Evolutionary conservation across 2,329 filamentous ascomycete genomes (phyloP), one percentile per base, ranked within the genome.

Genomic region (Aspergillus brasiliensis): DNA sequence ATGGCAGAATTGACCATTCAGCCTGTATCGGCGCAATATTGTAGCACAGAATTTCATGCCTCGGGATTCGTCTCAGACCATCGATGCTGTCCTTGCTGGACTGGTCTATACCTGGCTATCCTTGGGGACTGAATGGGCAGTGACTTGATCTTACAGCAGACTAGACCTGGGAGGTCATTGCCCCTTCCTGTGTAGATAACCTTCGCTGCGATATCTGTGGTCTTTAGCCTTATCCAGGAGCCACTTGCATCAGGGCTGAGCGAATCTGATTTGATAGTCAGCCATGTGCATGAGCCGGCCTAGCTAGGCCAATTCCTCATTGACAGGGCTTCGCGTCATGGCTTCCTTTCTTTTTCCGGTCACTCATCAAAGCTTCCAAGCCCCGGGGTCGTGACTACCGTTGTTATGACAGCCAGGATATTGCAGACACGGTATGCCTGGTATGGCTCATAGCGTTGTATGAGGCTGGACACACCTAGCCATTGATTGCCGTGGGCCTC

Each of bases 401-500:
- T 51, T 42, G 40, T 27, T 53, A 51, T 48, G 25, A 15, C 31
- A 27, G 46, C 23, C 46, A 31, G 46, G 25, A 10, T 5, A 31
- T 11, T 27, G 46, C 46, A 49, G 46, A 49, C 15, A 31, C 25
- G 19, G 46, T 27, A n/a, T 15, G n/a, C n/a, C 46, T n/a, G 46
- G 31, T 34, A 49, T 17, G n/a, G 23, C 13, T 8, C 31, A 40
- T 21, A 27, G 27, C 15, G 38, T 57, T 42, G 8, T 19, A 31
- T 25, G 47, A 53, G 51, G 55, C 55, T 61, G 59, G 57, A 46
- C 54, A 46, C 28, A 37, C 27, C 27, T 17, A 59, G 27, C 19
- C 25, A n/a, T 46, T 31, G 15, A 27, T 48, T 5, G 15, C 8
- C 5, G 25, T 28, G 10, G n/a, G 13, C 46, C n/a, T 5, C 4